Evolutionary conservation across 2,329 filamentous ascomycete genomes (phyloP), one percentile per base, ranked within the genome.

Genomic region (Penicillium sp.): DNA sequence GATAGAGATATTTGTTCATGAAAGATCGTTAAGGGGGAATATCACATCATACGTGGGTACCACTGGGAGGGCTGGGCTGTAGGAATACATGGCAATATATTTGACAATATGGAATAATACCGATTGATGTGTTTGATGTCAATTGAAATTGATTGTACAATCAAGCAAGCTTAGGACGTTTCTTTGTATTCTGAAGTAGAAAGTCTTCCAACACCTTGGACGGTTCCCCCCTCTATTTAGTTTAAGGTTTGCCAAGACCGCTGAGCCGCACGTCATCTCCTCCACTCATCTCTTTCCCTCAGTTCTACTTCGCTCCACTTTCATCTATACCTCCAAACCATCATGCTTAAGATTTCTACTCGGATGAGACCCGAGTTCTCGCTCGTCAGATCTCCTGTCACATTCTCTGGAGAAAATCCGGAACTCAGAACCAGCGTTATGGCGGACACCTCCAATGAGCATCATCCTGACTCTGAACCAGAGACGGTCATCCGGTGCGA

Each of bases 21-120:
- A n/a, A 10, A 13, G 35, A 13, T 27, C 18, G 27, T 7, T 18
- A 7, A 23, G 19, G 5, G 40, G n/a, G 30, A 13, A 26, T 14
- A 30, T 32, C 9, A 23, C 6, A 29, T 14, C 18, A 46, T 32
- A 46, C 9, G 13, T 32, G 32, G 27, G 13, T 30, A 46, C 30
- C 16, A 16, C 14, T 3, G 34, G 16, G 13, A 26, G 16, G n/a
- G 16, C 16, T 29, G 26, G 34, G 9, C 1, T 46, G 48, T 51
- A 51, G 48, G 48, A 51, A 46, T 51, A 51, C 38, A 35, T 23
- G 39, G 32, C 32, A 16, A 46, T 51, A 51, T 41, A 51, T 4
- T 32, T 51, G 41, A 26, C 14, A 38, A 46, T 18, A 13, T 45
- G 35, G 13, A 45, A 26, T 38, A 38, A 46, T 36, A 36, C 10